Evolutionary conservation across 441 rosid species (phyloP).

Genomic region (Populus hybrid): DNA sequence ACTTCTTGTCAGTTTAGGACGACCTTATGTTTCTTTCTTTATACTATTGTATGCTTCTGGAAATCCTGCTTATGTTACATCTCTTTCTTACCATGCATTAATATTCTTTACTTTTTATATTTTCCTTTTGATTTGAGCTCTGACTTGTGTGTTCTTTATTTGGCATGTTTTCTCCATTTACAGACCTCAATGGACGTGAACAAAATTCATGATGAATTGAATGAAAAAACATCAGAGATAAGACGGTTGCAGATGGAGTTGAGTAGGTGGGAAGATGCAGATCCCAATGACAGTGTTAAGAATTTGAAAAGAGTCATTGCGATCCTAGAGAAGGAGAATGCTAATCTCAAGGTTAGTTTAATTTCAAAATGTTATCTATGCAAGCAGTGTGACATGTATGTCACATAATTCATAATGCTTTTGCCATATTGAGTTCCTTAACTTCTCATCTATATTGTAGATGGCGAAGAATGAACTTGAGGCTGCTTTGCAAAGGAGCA

Average conservation of each 20-base stretch:
- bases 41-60: not conserved
- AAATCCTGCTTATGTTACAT: not conserved
- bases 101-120: not conserved
- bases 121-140: constrained; percentile 3
- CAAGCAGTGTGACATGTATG: constrained; percentile 1
- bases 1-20: not conserved
- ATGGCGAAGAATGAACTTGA: constrained; percentile 60
- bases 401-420: not conserved
- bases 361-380: constrained; percentile 7
- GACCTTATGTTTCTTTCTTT: not conserved
- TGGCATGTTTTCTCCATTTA: constrained; percentile 14
- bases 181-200: constrained; percentile 56
- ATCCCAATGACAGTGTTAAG: constrained; percentile 37
- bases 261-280: constrained; percentile 44
- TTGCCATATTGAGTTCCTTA: constrained; percentile 15
- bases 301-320: constrained; percentile 48
- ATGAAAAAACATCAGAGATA: constrained; percentile 62
- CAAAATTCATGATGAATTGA: constrained; percentile 54
- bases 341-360: constrained; percentile 54
- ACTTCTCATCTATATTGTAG: constrained; percentile 36
- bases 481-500: constrained; percentile 55
- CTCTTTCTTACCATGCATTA: not conserved
- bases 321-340: constrained; percentile 67
- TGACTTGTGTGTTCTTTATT: constrained; percentile 6
- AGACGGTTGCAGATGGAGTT: constrained; percentile 55